Percentiles rank a stretch among this genome's conserved stretches.
phyloP scores from a whole-genome alignment of 352 stramenopile species.

The Globisporangium okanoganense region DNA sequence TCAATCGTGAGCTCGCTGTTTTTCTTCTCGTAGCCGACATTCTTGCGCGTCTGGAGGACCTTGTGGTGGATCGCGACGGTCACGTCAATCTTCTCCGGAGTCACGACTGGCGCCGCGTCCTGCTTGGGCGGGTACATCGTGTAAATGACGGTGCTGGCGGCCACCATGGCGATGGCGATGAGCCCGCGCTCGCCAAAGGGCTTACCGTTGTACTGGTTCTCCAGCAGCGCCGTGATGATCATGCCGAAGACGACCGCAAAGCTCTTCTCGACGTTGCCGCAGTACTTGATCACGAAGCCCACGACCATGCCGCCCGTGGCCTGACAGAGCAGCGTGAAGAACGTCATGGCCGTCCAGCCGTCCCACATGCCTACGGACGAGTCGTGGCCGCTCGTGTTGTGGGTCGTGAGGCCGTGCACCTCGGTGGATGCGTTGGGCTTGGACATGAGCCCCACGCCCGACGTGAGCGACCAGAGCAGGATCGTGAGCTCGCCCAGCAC shows the following conservation, averaged over 20 bases:
- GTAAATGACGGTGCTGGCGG: slow-evolving; percentile 63
- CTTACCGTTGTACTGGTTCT: slow-evolving; percentile 69
- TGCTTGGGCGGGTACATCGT: slow-evolving; percentile 55
- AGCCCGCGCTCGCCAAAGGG: slow-evolving; percentile 56
- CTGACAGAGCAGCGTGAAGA: slow-evolving; percentile 69
- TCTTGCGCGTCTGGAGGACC: background rate
- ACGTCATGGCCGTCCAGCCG: slow-evolving; percentile 64
- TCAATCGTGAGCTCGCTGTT: slow-evolving; percentile 26
- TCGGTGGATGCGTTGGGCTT: slow-evolving; percentile 13
- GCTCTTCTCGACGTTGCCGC: slow-evolving; percentile 81
- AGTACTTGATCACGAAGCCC: slow-evolving; percentile 84
- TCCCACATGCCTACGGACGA: slow-evolving; percentile 38
- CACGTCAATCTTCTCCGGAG: slow-evolving; percentile 14
- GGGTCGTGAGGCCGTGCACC: slow-evolving; percentile 7
- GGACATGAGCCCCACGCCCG: slow-evolving; percentile 14
- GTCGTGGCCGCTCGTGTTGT: slow-evolving; percentile 10
- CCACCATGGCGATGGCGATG: slow-evolving; percentile 57
- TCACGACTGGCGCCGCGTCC: slow-evolving; percentile 17
- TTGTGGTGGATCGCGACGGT: slow-evolving; percentile 14
- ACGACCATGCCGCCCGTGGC: slow-evolving; percentile 67
- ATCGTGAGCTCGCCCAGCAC: slow-evolving; percentile 63
- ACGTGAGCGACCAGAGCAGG: slow-evolving; percentile 40
- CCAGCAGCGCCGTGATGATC: slow-evolving; percentile 69
- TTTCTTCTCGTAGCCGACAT: slow-evolving; percentile 33
- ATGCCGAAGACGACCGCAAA: slow-evolving; percentile 81